Evolutionary conservation across 441 rosid genomes (phyloP).

Genomic region (Adansonia gregorii): DNA sequence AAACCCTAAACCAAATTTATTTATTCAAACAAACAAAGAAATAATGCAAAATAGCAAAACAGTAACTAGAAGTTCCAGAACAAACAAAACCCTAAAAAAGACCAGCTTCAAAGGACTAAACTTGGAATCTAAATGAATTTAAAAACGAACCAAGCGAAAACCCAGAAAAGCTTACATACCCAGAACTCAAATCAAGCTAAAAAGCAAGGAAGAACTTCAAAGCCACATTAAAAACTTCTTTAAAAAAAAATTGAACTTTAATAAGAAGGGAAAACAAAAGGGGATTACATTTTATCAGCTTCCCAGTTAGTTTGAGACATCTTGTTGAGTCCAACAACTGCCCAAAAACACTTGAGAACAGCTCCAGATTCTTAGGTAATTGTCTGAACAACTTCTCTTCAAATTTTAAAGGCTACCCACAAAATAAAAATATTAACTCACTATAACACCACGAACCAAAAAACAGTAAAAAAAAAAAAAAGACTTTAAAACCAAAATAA

Average conservation of each 20-base stretch:
- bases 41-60: slow-evolving; percentile 6
- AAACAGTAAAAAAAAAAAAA: neutral
- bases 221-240: neutral
- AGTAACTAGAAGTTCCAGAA: slow-evolving; percentile 19
- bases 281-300: slow-evolving; percentile 87
- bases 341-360: slow-evolving; percentile 42
- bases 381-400: slow-evolving; percentile 33
- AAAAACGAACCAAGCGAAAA: slow-evolving; percentile 30
- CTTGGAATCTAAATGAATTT: neutral
- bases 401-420: slow-evolving; percentile 31
- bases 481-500: neutral
- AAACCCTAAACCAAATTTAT: slow-evolving; percentile 9
- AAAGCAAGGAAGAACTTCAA: neutral
- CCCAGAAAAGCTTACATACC: neutral
- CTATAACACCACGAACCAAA: neutral
- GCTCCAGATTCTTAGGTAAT: slow-evolving; percentile 42
- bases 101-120: slow-evolving; percentile 14
- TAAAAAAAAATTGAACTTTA: neutral
- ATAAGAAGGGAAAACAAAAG: neutral
- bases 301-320: slow-evolving; percentile 96
- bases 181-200: slow-evolving; percentile 12
- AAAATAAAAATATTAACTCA: slow-evolving; percentile 13
- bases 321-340: slow-evolving; percentile 38
- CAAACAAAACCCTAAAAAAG: slow-evolving; percentile 32
- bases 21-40: neutral